Conservation (phyloP, 352 stramenopile genomes). For the Phytophthora pseudosyringae region DNA sequence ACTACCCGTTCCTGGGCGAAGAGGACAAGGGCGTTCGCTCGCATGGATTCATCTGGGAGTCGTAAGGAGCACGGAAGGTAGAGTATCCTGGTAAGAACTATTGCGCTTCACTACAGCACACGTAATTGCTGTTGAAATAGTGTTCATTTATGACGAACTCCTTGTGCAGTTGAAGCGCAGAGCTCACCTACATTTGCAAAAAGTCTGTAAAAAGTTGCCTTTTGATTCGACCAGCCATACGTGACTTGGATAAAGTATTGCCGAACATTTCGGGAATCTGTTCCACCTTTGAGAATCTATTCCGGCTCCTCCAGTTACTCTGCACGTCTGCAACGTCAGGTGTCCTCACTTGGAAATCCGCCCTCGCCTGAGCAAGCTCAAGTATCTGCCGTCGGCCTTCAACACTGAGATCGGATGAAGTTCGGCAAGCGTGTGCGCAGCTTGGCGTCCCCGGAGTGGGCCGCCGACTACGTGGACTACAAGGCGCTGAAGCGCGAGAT, state of each 20-base stretch:
- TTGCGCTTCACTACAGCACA: not conserved
- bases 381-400: not conserved
- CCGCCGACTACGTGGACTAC: constrained; percentile 81
- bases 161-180: not conserved
- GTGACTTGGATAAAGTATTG: constrained; percentile 14
- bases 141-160: not conserved
- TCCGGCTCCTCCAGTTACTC: constrained; percentile 6
- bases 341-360: constrained; percentile 27
- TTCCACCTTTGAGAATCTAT: not conserved
- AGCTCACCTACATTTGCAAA: not conserved
- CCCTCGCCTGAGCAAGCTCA: constrained; percentile 8
- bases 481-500: constrained; percentile 79
- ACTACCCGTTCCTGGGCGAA: constrained; percentile 40
- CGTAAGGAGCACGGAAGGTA: constrained; percentile 2
- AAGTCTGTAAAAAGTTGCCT: constrained; percentile 5
- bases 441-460: constrained; percentile 65
- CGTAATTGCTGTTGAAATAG: not conserved
- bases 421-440: constrained; percentile 85
- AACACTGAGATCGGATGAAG: constrained; percentile 56
- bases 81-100: not conserved
- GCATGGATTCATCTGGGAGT: constrained; percentile 8
- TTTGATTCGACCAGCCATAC: constrained; percentile 1
- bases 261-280: constrained; percentile 7
- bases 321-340: constrained; percentile 4
- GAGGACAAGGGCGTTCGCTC: constrained; percentile 20